These are phyloP conservation scores for Phaffia australis DNA, from an alignment of 768 basidiomycete species.

Conservation along the genomic window DNA sequence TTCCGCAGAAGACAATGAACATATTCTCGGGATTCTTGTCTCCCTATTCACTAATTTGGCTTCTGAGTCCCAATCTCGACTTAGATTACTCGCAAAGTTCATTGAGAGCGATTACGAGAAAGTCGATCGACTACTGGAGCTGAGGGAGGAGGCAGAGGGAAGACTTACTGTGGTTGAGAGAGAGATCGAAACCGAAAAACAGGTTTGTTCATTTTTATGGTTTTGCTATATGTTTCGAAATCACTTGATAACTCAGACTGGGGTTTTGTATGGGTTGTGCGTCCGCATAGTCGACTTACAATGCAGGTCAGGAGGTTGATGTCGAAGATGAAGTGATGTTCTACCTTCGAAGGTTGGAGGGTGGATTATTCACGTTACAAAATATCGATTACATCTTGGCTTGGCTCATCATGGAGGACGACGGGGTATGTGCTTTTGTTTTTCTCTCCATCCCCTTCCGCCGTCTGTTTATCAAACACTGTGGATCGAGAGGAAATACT, in stretches of 20 bases:
- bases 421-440: slow-evolving; percentile 57
- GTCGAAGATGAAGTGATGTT: slow-evolving; percentile 60
- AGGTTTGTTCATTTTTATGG: slow-evolving; percentile 41
- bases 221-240: not conserved
- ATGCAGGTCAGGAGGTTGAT: slow-evolving; percentile 50
- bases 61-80: slow-evolving; percentile 67
- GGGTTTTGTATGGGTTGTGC: slow-evolving; percentile 2
- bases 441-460: not conserved
- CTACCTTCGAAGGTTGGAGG: slow-evolving; percentile 78
- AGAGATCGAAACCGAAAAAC: slow-evolving; percentile 59
- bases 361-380: slow-evolving; percentile 78
- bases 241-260: not conserved
- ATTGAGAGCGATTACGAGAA: slow-evolving; percentile 89
- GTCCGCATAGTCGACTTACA: slow-evolving; percentile 44
- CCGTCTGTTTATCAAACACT: slow-evolving; percentile 8
- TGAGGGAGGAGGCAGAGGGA: slow-evolving; percentile 57
- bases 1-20: slow-evolving; percentile 63
- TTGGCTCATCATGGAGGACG: slow-evolving; percentile 96
- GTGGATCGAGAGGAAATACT: slow-evolving; percentile 11
- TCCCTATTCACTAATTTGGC: slow-evolving; percentile 78
- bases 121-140: slow-evolving; percentile 80
- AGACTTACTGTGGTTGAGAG: slow-evolving; percentile 53
- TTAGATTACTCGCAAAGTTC: slow-evolving; percentile 82
- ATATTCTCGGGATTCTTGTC: slow-evolving; percentile 75
- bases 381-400: slow-evolving; percentile 87